These are phyloP conservation scores for Hirsutella rhossiliensis DNA, from an alignment of 2,329 filamentous ascomycete species.

Conservation along the genomic window DNA sequence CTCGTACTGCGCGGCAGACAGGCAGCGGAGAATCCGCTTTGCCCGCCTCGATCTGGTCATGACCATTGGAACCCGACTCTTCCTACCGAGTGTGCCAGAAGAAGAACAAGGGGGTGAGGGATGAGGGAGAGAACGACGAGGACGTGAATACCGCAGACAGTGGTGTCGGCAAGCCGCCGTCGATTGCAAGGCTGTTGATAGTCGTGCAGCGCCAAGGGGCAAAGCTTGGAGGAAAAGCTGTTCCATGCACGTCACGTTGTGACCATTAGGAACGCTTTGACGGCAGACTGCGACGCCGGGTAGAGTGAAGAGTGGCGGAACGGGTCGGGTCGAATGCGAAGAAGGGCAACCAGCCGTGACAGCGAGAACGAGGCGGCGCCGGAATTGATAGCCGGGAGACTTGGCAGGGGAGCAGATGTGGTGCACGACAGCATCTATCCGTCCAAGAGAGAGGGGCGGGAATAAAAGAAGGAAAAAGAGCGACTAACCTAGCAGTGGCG, in stretches of 20 bases:
- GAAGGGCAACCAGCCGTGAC: neutral
- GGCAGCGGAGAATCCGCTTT: conserved; percentile 23
- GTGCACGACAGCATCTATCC: neutral
- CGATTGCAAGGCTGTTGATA: neutral
- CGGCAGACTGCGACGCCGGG: neutral
- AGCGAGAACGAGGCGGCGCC: conserved; percentile 1
- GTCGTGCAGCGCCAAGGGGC: neutral
- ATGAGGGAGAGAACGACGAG: neutral
- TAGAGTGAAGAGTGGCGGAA: neutral
- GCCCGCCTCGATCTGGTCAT: conserved; percentile 16
- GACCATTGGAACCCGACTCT: conserved; percentile 10
- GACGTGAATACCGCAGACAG: neutral
- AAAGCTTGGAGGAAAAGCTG: neutral
- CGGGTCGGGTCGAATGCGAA: neutral
- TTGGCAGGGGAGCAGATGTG: neutral
- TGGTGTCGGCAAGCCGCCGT: neutral
- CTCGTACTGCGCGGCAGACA: conserved; percentile 21
- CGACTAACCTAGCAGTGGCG: conserved; percentile 18
- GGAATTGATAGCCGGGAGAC: neutral
- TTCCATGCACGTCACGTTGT: neutral
- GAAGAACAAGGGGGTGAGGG: neutral
- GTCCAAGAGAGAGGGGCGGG: no score
- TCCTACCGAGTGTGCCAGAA: neutral
- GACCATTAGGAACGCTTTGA: neutral
- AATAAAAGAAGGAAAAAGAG: conserved; percentile 1